phyloP scores from a whole-genome alignment of 106 monocot genomes.

The Dendrobium chrysotoxum region DNA sequence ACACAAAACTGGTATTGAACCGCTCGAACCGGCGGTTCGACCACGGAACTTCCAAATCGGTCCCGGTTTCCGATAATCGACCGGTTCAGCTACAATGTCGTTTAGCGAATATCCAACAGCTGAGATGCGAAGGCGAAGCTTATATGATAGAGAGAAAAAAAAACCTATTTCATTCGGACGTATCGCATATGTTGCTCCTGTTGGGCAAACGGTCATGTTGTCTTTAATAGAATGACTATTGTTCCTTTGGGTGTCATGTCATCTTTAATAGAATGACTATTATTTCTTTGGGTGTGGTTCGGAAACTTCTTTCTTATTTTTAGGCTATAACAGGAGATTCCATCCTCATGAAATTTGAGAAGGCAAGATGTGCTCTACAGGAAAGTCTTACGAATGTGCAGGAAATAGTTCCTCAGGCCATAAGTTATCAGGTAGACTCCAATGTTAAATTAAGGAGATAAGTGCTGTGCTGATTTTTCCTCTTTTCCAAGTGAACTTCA shows the following conservation, averaged over 20 bases:
- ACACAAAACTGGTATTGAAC: too few relatives aligned
- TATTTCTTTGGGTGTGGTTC: neutral
- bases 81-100: too few relatives aligned
- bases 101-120: too few relatives aligned
- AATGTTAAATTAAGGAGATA: neutral
- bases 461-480: neutral
- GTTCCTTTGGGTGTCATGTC: neutral
- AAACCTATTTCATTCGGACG: too few relatives aligned
- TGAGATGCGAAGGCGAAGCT: too few relatives aligned
- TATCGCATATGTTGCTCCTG: too few relatives aligned
- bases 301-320: neutral
- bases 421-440: slow-evolving; percentile 57
- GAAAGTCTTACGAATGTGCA: slow-evolving; percentile 55
- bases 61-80: too few relatives aligned
- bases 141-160: too few relatives aligned
- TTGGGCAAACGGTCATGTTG: too few relatives aligned
- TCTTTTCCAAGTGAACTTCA: neutral
- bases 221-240: neutral
- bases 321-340: slow-evolving; percentile 79
- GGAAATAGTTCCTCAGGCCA: slow-evolving; percentile 50
- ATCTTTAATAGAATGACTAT: neutral
- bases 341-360: slow-evolving; percentile 75
- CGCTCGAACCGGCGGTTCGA: too few relatives aligned
- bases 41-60: too few relatives aligned
- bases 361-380: slow-evolving; percentile 53